A percentile compares a stretch with the other conserved stretches of the same genome.
Evolutionary conservation across 805 yeast genomes (phyloP).

Genomic region (Lipomyces yamanashiensis): DNA sequence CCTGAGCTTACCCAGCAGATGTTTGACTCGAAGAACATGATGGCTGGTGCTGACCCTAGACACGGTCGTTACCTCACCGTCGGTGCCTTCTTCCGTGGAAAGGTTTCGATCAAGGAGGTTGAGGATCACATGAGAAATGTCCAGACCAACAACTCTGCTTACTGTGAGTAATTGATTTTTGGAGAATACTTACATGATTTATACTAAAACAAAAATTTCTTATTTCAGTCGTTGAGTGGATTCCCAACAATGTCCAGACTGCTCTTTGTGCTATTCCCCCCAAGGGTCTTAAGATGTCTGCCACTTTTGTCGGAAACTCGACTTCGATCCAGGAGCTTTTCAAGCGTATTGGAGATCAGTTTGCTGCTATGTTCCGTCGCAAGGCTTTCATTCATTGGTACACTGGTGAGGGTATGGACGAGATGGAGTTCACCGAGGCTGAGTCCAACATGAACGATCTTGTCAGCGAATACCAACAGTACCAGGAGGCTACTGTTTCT

Average conservation of each 20-base stretch:
- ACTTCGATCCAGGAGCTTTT: conserved; percentile 93
- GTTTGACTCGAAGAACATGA: conserved; percentile 90
- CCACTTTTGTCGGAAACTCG: conserved; percentile 92
- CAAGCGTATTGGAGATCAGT: conserved; percentile 88
- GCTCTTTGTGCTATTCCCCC: conserved; percentile 95
- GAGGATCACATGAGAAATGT: conserved; percentile 92
- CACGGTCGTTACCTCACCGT: conserved; percentile 92
- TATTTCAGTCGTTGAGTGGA: conserved; percentile 81
- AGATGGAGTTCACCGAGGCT: conserved; percentile 92
- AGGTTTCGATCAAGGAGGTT: conserved; percentile 89
- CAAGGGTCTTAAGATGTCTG: conserved; percentile 81
- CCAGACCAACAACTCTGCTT: conserved; percentile 79
- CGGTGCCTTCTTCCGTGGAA: conserved; percentile 94
- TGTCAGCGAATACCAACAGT: conserved; percentile 90
- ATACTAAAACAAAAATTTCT: not conserved
- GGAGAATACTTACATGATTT: not conserved
- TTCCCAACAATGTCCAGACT: conserved; percentile 94
- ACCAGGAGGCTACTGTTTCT: conserved; percentile 83
- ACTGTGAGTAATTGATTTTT: conserved; percentile 43
- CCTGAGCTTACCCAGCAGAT: conserved; percentile 95
- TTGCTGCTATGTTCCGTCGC: conserved; percentile 90
- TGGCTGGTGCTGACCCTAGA: conserved; percentile 95
- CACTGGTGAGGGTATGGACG: conserved; percentile 96
- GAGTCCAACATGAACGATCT: conserved; percentile 90
- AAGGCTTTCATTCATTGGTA: conserved; percentile 97